Evolutionary conservation across 768 basidiomycete species (phyloP).

Genomic region (Mycena indigotica): DNA sequence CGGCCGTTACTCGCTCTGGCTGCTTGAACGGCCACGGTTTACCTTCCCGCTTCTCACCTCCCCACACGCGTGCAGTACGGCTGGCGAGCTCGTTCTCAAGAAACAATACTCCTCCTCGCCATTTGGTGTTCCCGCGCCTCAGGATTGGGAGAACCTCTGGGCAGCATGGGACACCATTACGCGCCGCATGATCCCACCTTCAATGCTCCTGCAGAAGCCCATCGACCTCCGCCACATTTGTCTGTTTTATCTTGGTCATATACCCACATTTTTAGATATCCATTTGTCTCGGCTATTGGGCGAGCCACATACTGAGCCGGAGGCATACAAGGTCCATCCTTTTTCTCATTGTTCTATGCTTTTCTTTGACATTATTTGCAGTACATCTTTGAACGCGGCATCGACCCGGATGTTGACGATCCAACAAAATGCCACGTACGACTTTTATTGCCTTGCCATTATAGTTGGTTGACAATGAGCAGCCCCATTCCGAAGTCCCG

Average conservation of each 20-base stretch:
- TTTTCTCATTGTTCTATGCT: constrained; percentile 10
- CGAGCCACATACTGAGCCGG: constrained; percentile 83
- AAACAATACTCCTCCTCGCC: constrained; percentile 38
- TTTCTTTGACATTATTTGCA: constrained; percentile 27
- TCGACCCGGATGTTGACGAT: constrained; percentile 94
- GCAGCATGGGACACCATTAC: constrained; percentile 86
- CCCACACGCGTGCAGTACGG: constrained; percentile 31
- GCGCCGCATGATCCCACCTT: constrained; percentile 79
- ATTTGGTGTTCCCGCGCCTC: constrained; percentile 69
- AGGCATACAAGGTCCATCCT: constrained; percentile 65
- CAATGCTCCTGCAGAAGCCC: constrained; percentile 87
- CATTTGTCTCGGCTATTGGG: constrained; percentile 74
- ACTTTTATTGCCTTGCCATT: background rate
- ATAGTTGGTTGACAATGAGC: background rate
- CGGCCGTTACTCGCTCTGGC: constrained; percentile 80
- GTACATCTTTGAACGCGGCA: constrained; percentile 90
- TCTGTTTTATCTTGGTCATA: constrained; percentile 95
- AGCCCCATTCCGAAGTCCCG: constrained; percentile 93
- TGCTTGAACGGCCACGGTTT: constrained; percentile 86
- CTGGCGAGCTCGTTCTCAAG: constrained; percentile 26
- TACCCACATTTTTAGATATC: constrained; percentile 91
- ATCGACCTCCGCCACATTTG: constrained; percentile 95
- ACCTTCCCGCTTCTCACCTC: constrained; percentile 64
- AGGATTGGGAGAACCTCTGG: constrained; percentile 88
- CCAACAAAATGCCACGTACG: constrained; percentile 83